Percentiles rank a stretch among this genome's conserved stretches.
Evolutionary conservation across 495 filamentous ascomycete genomes (phyloP).

Genomic region (Bryoglossum gracile): DNA sequence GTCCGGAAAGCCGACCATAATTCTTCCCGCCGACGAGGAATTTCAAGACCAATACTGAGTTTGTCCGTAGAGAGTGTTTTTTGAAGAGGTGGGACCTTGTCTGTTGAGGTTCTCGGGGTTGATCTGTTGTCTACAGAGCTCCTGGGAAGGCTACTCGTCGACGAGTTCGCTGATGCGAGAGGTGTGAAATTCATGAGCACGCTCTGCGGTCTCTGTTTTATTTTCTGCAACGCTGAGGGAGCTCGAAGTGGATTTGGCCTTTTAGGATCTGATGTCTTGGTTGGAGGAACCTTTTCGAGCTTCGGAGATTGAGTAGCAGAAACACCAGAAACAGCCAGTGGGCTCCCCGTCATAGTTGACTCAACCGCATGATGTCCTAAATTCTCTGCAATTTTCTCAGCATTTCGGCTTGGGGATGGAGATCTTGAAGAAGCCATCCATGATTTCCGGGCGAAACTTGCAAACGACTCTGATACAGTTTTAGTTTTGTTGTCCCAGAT

Average conservation of each 20-base stretch:
- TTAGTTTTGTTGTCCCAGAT: slow-evolving; percentile 22
- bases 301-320: slow-evolving; percentile 7
- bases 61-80: slow-evolving; percentile 53
- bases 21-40: slow-evolving; percentile 60
- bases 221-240: slow-evolving; percentile 13
- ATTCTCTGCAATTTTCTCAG: slow-evolving; percentile 6
- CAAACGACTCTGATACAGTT: slow-evolving; percentile 50
- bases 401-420: slow-evolving; percentile 42
- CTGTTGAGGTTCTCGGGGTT: slow-evolving; percentile 40
- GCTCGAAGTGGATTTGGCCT: slow-evolving; percentile 3
- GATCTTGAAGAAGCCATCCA: slow-evolving; percentile 59
- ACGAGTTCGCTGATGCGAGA: slow-evolving; percentile 27
- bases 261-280: slow-evolving; percentile 9
- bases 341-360: slow-evolving; percentile 13
- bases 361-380: slow-evolving; percentile 6
- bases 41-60: slow-evolving; percentile 35
- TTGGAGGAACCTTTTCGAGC: slow-evolving; percentile 9
- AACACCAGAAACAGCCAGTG: slow-evolving; percentile 1
- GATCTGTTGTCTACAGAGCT: slow-evolving; percentile 39
- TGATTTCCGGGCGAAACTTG: slow-evolving; percentile 57
- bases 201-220: slow-evolving; percentile 22
- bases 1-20: slow-evolving; percentile 80
- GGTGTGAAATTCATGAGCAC: slow-evolving; percentile 23
- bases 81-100: slow-evolving; percentile 46
- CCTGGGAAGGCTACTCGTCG: slow-evolving; percentile 24